Percentiles rank a stretch among this genome's conserved stretches.
phyloP scores from a whole-genome alignment of 2,329 filamentous ascomycete species.

The Sarocladium strictum region DNA sequence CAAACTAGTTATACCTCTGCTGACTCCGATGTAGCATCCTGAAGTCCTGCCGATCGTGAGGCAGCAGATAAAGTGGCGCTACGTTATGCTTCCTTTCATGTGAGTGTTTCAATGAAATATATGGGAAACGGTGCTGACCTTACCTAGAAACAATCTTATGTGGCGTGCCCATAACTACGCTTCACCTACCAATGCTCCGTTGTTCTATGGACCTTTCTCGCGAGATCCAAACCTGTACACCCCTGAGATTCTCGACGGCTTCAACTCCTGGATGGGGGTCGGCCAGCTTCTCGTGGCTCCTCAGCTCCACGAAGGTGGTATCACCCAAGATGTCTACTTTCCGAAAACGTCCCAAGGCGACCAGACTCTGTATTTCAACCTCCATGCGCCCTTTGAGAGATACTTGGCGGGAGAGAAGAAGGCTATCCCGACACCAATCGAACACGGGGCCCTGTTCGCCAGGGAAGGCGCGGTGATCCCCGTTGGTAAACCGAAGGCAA shows the following conservation, averaged over 20 bases:
- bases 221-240: not conserved
- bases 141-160: conserved; percentile 2
- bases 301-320: not conserved
- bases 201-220: conserved; percentile 6
- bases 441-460: not conserved
- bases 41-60: not conserved
- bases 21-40: not conserved
- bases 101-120: not conserved
- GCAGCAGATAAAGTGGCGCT: conserved; percentile 5
- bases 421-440: not conserved
- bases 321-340: not conserved
- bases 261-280: conserved; percentile 7
- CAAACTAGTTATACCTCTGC: not conserved
- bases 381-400: not conserved
- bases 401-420: not conserved
- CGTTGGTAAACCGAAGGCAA: conserved; percentile 3
- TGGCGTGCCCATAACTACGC: not conserved
- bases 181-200: not conserved
- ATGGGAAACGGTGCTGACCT: not conserved
- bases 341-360: not conserved
- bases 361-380: conserved; percentile 2
- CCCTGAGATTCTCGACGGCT: not conserved
- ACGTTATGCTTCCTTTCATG: conserved; percentile 4
- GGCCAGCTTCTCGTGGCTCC: conserved; percentile 7
- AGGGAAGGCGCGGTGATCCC: conserved; percentile 1